Base-by-base conservation (phyloP, 176 grass and related monocot species). In the Ensete glaucum region DNA sequence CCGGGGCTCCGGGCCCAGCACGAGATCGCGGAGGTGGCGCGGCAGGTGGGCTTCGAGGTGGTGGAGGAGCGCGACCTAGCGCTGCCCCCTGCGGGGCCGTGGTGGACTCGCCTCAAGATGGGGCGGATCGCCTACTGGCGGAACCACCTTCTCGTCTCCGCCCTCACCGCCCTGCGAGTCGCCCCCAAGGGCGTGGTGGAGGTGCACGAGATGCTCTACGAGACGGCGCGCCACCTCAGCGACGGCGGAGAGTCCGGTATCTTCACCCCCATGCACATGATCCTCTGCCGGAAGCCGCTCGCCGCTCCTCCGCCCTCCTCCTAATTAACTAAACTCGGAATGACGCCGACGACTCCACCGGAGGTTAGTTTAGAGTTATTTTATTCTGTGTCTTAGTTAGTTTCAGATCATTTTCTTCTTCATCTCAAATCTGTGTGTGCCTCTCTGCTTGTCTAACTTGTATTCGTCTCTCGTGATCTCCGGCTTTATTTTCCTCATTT, bases 91-190 rank as follows among this genome's bases (percentile, higher is more conserved):
- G 76, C 92, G 6, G 89, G 91, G 17, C 89, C 89, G 0, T 96
- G 92, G 92, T 96, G 92, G 92, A 81, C 89, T 62, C 85, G 92
- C 20, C 92, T 96, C 89, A 92, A 96, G 80, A 96, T 96, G 92
- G 92, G 92, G 1, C 87, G 89, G 17, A 9, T 96, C 73, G 87
- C 92, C 2, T 96, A 96, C 92, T 96, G 92, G 92, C 85, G 92
- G 59, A 96, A 96, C 85, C 91, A 90, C 72, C 76, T 96, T 13
- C 62, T 96, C 69, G 92, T 96, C 29, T 88, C 88, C 77, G 87
- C 88, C 25, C 92, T 96, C 81, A 84, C 92, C 79, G 2, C 87
- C 83, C 89, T 96, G 75, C 85, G 92, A 50, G 82, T 96, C 27
- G 92, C 92, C 0, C 92, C 92, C 52, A 96, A 92, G 83, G 92